These are phyloP conservation scores for Nakazawaea peltata DNA, from an alignment of 805 yeast genomes.

Conservation along the genomic window DNA sequence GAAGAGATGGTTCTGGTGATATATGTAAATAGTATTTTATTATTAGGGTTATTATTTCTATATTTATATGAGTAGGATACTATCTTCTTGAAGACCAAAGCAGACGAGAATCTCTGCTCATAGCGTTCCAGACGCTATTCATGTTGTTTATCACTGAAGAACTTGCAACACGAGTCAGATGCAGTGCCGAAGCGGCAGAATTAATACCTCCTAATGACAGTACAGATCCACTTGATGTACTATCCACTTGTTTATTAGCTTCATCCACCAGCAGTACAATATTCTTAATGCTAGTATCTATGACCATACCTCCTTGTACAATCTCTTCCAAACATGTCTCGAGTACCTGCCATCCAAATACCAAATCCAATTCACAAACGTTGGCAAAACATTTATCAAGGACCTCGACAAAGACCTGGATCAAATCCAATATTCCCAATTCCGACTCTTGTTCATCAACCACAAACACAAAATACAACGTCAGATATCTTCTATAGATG, in stretches of 20 bases:
- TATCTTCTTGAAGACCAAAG: slow-evolving; percentile 3
- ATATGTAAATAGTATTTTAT: neutral
- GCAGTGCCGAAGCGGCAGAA: slow-evolving; percentile 5
- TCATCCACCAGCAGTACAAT: slow-evolving; percentile 82
- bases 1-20: slow-evolving; percentile 15
- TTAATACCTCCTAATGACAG: too few relatives aligned
- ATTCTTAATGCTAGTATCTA: slow-evolving; percentile 77
- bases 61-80: neutral
- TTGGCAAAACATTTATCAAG: slow-evolving; percentile 88
- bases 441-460: slow-evolving; percentile 96
- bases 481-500: slow-evolving; percentile 90
- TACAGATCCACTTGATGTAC: slow-evolving; percentile 15
- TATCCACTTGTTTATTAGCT: slow-evolving; percentile 43
- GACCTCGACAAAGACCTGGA: slow-evolving; percentile 95
- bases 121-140: slow-evolving; percentile 12
- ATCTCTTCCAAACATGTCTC: slow-evolving; percentile 89
- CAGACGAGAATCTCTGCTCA: slow-evolving; percentile 7
- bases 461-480: slow-evolving; percentile 89
- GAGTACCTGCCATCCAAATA: slow-evolving; percentile 97
- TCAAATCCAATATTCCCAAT: slow-evolving; percentile 85
- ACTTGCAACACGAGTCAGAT: slow-evolving; percentile 8
- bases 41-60: neutral
- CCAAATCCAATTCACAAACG: slow-evolving; percentile 92
- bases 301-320: slow-evolving; percentile 96
- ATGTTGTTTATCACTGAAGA: slow-evolving; percentile 18